Evolutionary conservation across 2,329 filamentous ascomycete genomes (phyloP).

Genomic region (Colletotrichum eleusines): DNA sequence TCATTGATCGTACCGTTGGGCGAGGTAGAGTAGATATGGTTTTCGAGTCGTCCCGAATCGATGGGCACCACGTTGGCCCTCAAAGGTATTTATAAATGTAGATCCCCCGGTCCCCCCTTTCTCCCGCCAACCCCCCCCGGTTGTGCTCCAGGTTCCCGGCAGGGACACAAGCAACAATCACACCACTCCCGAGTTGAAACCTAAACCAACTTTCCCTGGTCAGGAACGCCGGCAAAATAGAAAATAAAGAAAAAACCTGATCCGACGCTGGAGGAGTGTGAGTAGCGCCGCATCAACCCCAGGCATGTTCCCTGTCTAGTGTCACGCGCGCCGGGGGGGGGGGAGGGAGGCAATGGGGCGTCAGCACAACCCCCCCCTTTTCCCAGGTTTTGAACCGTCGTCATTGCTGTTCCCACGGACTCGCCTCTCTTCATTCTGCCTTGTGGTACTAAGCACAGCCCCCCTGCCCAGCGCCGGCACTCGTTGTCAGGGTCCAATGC

Average conservation of each 20-base stretch:
- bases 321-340: too few species aligned
- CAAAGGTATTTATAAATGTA: slow-evolving; percentile 22
- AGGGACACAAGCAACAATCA: not conserved
- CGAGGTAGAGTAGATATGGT: not conserved
- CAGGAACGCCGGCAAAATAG: not conserved
- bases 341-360: not conserved
- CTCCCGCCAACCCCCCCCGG: not conserved
- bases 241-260: slow-evolving; percentile 25
- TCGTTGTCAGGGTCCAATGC: slow-evolving; percentile 14
- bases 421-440: not conserved
- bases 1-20: not conserved
- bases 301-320: slow-evolving; percentile 18
- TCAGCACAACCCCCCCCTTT: not conserved
- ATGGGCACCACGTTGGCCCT: not conserved
- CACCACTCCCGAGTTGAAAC: slow-evolving; percentile 16
- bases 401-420: slow-evolving; percentile 11
- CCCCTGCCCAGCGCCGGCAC: slow-evolving; percentile 5
- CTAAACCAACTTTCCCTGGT: slow-evolving; percentile 18
- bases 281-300: slow-evolving; percentile 2
- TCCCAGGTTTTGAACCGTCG: not conserved
- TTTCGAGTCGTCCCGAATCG: not conserved
- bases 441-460: too few species aligned
- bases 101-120: slow-evolving; percentile 13
- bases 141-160: not conserved
- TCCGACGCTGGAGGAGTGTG: slow-evolving; percentile 9